A percentile compares a stretch with the other conserved stretches of the same genome.
phyloP scores from a whole-genome alignment of 2,329 filamentous ascomycete genomes.

The Colletotrichum lentis region DNA sequence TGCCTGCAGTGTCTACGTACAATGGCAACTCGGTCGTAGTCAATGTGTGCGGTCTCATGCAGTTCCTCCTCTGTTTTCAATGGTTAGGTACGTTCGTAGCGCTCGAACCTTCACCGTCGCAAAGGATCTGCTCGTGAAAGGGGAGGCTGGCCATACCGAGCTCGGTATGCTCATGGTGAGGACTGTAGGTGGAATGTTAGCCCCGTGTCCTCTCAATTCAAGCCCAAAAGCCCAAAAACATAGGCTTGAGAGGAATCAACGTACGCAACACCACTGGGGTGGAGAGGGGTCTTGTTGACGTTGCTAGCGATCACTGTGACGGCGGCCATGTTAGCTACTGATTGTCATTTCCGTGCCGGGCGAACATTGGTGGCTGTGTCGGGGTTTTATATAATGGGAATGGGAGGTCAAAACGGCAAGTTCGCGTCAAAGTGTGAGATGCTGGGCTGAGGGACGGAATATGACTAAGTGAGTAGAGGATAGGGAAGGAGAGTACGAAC shows the following conservation, averaged over 20 bases:
- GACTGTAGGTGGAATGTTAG: conserved; percentile 60
- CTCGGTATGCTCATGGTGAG: conserved; percentile 89
- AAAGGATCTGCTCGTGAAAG: conserved; percentile 18
- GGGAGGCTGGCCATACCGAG: conserved; percentile 63
- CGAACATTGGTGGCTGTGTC: conserved; percentile 4
- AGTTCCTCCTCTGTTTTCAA: conserved; percentile 76
- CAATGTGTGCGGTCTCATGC: conserved; percentile 97
- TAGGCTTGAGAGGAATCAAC: conserved; percentile 49
- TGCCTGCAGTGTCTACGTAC: conserved; percentile 56
- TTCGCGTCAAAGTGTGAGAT: conserved; percentile 23
- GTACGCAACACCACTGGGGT: conserved; percentile 90
- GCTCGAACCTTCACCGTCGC: background rate
- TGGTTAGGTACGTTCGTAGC: conserved; percentile 17
- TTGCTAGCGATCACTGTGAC: conserved; percentile 62
- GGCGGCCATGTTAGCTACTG: conserved; percentile 31
- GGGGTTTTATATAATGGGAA: background rate
- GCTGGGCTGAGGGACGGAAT: background rate
- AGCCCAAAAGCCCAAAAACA: too few species aligned
- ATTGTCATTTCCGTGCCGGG: background rate
- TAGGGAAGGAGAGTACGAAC: conserved; percentile 45
- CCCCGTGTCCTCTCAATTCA: background rate
- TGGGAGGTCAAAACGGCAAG: conserved; percentile 37
- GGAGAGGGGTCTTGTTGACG: conserved; percentile 91
- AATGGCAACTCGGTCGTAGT: conserved; percentile 98
- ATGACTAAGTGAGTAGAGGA: conserved; percentile 23